phyloP scores from a whole-genome alignment of 1,284 basidiomycete genomes.

The Leccinum insigne region DNA sequence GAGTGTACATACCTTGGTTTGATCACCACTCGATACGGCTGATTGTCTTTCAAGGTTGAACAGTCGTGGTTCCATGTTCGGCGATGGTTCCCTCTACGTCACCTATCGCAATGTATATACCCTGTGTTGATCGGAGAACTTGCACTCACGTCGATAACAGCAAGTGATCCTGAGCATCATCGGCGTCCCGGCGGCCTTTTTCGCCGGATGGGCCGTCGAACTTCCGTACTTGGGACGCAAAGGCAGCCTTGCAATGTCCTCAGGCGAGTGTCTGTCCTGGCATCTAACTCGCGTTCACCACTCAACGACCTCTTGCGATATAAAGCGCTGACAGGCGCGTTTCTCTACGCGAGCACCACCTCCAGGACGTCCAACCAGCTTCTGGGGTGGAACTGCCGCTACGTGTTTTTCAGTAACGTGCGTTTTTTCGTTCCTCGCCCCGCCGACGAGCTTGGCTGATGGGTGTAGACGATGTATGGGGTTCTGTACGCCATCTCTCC shows the following conservation, averaged over 20 bases:
- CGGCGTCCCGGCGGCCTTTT: conserved; percentile 66
- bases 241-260: conserved; percentile 59
- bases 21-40: not conserved
- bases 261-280: conserved; percentile 36
- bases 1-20: conserved; percentile 16
- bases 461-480: conserved; percentile 64
- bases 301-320: conserved; percentile 33
- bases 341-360: conserved; percentile 69
- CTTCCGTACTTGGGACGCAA: conserved; percentile 59
- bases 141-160: conserved; percentile 26
- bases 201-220: conserved; percentile 66
- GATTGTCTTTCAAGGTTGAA: conserved; percentile 35
- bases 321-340: conserved; percentile 62
- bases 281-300: not conserved
- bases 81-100: conserved; percentile 48
- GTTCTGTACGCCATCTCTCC: conserved; percentile 67
- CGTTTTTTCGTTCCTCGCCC: conserved; percentile 5
- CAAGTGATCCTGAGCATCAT: conserved; percentile 61
- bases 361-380: conserved; percentile 61
- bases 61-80: conserved; percentile 48
- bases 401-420: conserved; percentile 59
- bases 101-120: conserved; percentile 51
- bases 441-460: conserved; percentile 24
- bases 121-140: not conserved
- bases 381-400: conserved; percentile 74